These are phyloP conservation scores for Populus euphratica DNA, from an alignment of 345 rosid genomes.

Conservation along the genomic window DNA sequence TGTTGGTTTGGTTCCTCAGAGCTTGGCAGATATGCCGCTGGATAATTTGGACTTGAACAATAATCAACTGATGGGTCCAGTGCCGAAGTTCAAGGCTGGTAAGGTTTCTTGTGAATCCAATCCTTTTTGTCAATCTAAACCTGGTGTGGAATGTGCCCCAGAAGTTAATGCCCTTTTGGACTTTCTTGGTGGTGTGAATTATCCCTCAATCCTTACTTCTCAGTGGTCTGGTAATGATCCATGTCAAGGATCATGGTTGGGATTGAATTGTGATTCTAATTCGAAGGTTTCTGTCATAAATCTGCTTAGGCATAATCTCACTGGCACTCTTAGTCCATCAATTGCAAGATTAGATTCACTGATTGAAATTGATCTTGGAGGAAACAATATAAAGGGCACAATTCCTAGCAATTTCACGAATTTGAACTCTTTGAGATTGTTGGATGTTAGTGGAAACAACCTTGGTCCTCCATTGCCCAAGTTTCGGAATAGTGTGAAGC, in stretches of 20 bases:
- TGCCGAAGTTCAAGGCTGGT: constrained; percentile 41
- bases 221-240: constrained; percentile 53
- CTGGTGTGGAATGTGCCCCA: constrained; percentile 45
- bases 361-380: constrained; percentile 37
- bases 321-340: constrained; percentile 42
- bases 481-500: constrained; percentile 34
- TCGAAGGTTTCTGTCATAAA: constrained; percentile 35
- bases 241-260: constrained; percentile 41
- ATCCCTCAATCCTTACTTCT: constrained; percentile 37
- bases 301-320: constrained; percentile 42
- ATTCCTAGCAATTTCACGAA: constrained; percentile 39
- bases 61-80: constrained; percentile 42
- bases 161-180: constrained; percentile 37
- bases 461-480: constrained; percentile 44
- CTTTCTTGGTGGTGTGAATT: constrained; percentile 34
- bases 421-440: constrained; percentile 36
- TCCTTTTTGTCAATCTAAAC: constrained; percentile 35
- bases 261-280: constrained; percentile 36
- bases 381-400: constrained; percentile 33
- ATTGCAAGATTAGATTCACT: constrained; percentile 39
- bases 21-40: constrained; percentile 43
- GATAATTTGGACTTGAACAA: constrained; percentile 42
- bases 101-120: constrained; percentile 41
- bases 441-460: constrained; percentile 43
- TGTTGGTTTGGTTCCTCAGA: constrained; percentile 44